Percentiles rank a stretch among this genome's conserved stretches.
These are phyloP conservation scores for Scopulariopsis brevicaulis DNA, from an alignment of 2,329 filamentous ascomycete genomes.

Conservation along the genomic window DNA sequence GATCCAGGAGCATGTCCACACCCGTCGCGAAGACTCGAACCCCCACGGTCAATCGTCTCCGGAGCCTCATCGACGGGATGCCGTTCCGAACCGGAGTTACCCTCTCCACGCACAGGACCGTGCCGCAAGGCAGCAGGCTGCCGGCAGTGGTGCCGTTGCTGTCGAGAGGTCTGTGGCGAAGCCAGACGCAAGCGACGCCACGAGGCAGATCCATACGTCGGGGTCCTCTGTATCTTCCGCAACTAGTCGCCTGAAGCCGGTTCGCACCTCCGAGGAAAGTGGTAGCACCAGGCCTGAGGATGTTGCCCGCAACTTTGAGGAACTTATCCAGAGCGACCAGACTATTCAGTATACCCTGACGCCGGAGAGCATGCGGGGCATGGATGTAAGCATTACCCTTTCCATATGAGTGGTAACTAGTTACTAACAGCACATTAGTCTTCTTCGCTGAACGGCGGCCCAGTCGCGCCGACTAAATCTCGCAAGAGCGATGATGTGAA, in stretches of 20 bases:
- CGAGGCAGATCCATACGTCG: conserved; percentile 31
- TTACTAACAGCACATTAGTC: not conserved
- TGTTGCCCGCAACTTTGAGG: conserved; percentile 60
- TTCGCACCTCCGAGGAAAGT: conserved; percentile 48
- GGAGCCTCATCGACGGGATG: conserved; percentile 21
- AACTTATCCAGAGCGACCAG: conserved; percentile 71
- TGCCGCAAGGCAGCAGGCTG: not conserved
- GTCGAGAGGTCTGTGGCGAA: conserved; percentile 19
- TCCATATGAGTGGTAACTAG: conserved; percentile 11
- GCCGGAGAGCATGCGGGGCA: conserved; percentile 66
- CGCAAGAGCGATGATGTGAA: conserved; percentile 36
- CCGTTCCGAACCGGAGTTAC: conserved; percentile 6
- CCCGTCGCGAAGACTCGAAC: conserved; percentile 19
- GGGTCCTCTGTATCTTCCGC: conserved; percentile 39
- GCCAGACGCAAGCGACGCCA: not conserved
- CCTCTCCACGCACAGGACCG: not conserved
- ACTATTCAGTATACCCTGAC: conserved; percentile 77
- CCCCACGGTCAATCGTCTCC: conserved; percentile 17
- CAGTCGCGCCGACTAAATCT: conserved; percentile 16
- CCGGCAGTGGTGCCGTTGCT: conserved; percentile 11
- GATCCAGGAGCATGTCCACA: conserved; percentile 9
- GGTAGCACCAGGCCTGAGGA: conserved; percentile 35
- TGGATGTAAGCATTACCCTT: conserved; percentile 44
- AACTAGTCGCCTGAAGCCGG: conserved; percentile 37
- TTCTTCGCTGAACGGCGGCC: not conserved